Base-by-base conservation (phyloP, 441 rosid species). In the Pelargonium fulgidum region DNA sequence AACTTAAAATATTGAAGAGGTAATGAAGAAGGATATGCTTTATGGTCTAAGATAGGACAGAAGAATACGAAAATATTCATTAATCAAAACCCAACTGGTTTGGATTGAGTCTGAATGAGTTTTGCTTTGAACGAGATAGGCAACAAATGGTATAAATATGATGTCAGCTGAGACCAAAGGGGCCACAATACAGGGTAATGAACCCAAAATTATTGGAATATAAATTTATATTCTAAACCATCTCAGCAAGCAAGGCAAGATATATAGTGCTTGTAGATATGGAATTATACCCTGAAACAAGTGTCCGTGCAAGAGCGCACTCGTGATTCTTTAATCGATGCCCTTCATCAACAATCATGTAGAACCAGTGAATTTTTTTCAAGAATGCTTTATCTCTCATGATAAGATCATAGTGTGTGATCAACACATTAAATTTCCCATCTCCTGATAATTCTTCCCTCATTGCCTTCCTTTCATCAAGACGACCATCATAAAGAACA, bases 261-360 rank as follows among this genome's bases (percentile, higher is more conserved):
- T 68, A 19, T 26, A 72, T 16, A 48, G 58, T 29, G 3, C 2
- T 20, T 47, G 59, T 6, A 63, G 41, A 36, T 58, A 58, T 26
- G 44, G 80, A 71, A 80, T 6, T 76, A 74, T 90, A 95, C 98
- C 97, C 96, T 50, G 92, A 62, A 50, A 80, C 66, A 68, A 95
- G 91, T 79, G 98, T 95, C 76, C 80, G 84, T 2, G 92, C 93
- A 41, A 95, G 97, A 72, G 97, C 96, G 74, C 93, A 89, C 70
- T 91, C 97, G 4, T 89, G 97, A 81, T 95, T 95, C 90, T 95
- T 95, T 76, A 95, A 78, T 26, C 99, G 92, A 79, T 95, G 99
- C 59, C 99, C 99, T 89, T 95, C 99, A 79, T 95, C 99, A 72
- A 95, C 97, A 76, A 95, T 91, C 93, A 95, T 81, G 84, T 95